Evolutionary conservation across 495 filamentous ascomycete genomes (phyloP).

Genomic region (Neurospora sp.): DNA sequence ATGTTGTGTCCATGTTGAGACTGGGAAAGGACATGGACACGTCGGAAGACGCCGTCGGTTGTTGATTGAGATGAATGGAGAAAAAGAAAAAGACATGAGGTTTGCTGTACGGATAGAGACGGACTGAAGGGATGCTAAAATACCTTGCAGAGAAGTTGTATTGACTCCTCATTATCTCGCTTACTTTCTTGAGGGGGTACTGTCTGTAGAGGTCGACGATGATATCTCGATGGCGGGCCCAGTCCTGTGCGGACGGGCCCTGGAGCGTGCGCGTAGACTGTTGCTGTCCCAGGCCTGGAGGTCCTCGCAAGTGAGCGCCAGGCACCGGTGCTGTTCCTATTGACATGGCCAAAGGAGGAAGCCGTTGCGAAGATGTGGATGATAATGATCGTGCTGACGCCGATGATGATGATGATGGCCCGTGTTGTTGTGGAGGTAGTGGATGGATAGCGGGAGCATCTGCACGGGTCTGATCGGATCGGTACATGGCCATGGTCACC

Average conservation of each 20-base stretch:
- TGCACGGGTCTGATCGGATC: slow-evolving; percentile 23
- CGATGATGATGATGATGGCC: not conserved
- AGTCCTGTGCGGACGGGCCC: slow-evolving; percentile 22
- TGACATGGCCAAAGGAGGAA: not conserved
- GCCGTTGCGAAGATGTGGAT: not conserved
- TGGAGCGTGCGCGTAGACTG: slow-evolving; percentile 21
- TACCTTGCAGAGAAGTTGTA: slow-evolving; percentile 28
- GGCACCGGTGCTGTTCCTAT: not conserved
- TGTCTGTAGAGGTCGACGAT: slow-evolving; percentile 23
- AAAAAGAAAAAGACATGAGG: not conserved
- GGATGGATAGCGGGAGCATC: slow-evolving; percentile 10
- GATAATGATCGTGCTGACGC: not conserved
- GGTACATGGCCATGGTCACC: slow-evolving; percentile 12
- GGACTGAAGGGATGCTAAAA: not conserved
- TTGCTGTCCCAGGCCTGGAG: slow-evolving; percentile 4
- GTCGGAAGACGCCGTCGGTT: not conserved
- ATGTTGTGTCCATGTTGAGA: not conserved
- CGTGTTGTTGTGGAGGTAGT: slow-evolving; percentile 1
- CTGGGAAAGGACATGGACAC: not conserved
- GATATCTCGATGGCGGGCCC: slow-evolving; percentile 21
- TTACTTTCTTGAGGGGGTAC: slow-evolving; percentile 22
- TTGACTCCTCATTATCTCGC: slow-evolving; percentile 22
- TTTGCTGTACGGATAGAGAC: not conserved
- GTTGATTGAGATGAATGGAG: not conserved
- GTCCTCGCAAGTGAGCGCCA: not conserved